Conservation (phyloP, 306 rosid species). For the Dryas alaskensis region DNA sequence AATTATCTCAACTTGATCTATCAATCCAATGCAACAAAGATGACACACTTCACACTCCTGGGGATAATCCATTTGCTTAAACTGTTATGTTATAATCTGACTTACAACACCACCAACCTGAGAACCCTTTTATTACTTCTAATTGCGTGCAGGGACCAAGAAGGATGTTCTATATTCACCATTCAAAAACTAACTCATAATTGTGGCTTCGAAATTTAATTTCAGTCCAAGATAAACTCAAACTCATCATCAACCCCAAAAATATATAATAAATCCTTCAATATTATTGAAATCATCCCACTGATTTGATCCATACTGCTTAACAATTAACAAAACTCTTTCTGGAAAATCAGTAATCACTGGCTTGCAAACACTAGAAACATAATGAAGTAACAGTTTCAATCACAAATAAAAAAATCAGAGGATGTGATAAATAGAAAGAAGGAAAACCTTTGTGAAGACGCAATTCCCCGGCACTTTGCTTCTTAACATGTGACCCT, state of each 20-base stretch:
- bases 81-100: background rate
- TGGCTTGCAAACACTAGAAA: background rate
- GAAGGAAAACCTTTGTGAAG: conserved; percentile 72
- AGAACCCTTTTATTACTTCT: background rate
- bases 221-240: background rate
- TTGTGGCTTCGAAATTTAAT: background rate
- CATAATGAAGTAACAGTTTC: background rate
- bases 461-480: conserved; percentile 90
- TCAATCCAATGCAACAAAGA: background rate
- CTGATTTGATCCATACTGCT: background rate
- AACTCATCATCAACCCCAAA: background rate
- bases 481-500: conserved; percentile 71
- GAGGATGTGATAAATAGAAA: background rate
- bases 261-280: background rate
- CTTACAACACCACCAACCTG: background rate
- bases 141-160: background rate
- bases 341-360: conserved; percentile 10
- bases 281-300: background rate
- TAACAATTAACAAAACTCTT: background rate
- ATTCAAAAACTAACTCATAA: background rate
- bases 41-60: background rate
- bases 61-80: background rate
- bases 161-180: background rate
- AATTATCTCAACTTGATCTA: background rate
- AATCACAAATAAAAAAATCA: background rate